A percentile compares a stretch with the other conserved stretches of the same genome.
Evolutionary conservation across 2,329 filamentous ascomycete genomes (phyloP).

Genomic region (Colletotrichum cereale): DNA sequence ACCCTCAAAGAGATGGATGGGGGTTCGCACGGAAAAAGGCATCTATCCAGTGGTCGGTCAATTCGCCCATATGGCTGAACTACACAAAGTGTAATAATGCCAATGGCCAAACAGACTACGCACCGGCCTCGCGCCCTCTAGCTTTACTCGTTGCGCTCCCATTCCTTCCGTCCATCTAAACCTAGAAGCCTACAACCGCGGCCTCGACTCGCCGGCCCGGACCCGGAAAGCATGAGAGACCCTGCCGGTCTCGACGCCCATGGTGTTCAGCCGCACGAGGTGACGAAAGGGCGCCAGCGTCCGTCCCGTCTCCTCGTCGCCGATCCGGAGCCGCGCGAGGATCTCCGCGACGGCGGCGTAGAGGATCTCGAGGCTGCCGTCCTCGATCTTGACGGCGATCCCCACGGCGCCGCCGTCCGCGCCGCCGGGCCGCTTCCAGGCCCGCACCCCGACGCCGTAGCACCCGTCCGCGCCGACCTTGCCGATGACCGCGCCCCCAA

Average conservation of each 20-base stretch:
- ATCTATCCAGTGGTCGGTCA: no score
- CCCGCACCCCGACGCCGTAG: conserved; percentile 59
- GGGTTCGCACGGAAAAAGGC: no score
- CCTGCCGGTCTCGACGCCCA: conserved; percentile 52
- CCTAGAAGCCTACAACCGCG: neutral
- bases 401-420: conserved; percentile 54
- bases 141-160: no score
- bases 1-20: no score
- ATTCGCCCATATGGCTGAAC: no score
- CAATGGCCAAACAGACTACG: no score
- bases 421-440: conserved; percentile 51
- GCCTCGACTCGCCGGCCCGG: neutral
- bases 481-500: conserved; percentile 54
- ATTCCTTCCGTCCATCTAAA: no score
- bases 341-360: conserved; percentile 59
- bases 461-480: conserved; percentile 64
- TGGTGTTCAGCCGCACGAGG: conserved; percentile 52
- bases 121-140: no score
- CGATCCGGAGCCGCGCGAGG: conserved; percentile 57
- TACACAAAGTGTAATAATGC: no score
- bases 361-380: conserved; percentile 58
- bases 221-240: conserved; percentile 38
- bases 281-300: conserved; percentile 51
- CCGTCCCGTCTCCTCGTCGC: conserved; percentile 46
- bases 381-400: conserved; percentile 62